These are phyloP conservation scores for Westerdykella ornata DNA, from an alignment of 2,329 filamentous ascomycete species.

Conservation along the genomic window DNA sequence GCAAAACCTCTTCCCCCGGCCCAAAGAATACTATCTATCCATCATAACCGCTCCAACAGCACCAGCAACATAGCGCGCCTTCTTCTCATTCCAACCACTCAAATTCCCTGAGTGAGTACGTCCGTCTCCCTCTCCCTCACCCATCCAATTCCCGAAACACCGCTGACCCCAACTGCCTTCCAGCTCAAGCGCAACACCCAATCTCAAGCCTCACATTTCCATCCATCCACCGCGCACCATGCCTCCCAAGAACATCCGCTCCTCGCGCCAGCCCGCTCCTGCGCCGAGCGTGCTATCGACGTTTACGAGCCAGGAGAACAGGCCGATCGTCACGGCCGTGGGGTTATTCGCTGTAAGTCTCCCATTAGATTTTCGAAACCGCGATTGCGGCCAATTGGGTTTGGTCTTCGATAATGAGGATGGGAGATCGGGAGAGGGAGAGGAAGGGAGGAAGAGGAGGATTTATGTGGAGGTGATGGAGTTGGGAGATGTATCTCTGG, in stretches of 20 bases:
- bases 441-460: not conserved
- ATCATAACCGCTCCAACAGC: too few relatives aligned
- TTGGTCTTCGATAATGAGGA: not conserved
- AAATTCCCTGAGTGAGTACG: too few relatives aligned
- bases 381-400: not conserved
- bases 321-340: constrained; percentile 43
- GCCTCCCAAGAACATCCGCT: constrained; percentile 27
- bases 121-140: too few relatives aligned
- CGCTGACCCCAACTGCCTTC: not conserved
- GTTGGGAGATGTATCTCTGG: too few relatives aligned
- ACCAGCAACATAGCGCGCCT: too few relatives aligned
- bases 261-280: constrained; percentile 19
- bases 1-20: too few relatives aligned
- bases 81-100: too few relatives aligned
- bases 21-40: too few relatives aligned
- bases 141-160: too few relatives aligned
- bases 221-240: constrained; percentile 8
- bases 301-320: constrained; percentile 45
- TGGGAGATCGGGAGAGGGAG: not conserved
- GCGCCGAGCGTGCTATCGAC: constrained; percentile 36
- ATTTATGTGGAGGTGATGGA: too few relatives aligned
- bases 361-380: too few relatives aligned
- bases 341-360: constrained; percentile 47
- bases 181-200: not conserved
- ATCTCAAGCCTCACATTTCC: constrained; percentile 1